Conservation (phyloP, 768 basidiomycete genomes). For the Collybia nuda region DNA sequence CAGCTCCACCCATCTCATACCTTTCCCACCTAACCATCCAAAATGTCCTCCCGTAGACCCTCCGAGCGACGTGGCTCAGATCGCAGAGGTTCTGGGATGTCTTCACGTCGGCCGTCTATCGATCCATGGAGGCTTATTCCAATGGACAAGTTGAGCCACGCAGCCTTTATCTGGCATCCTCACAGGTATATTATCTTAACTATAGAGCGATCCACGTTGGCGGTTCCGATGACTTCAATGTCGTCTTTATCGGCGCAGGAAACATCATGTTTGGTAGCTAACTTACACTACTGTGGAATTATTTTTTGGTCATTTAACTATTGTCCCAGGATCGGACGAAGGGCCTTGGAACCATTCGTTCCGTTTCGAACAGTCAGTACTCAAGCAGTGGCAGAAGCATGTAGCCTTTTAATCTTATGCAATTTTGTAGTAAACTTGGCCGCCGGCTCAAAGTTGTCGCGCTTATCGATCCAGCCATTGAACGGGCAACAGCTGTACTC, state of each 20-base stretch:
- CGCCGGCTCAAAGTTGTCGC: slow-evolving; percentile 94
- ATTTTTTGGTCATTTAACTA: background rate
- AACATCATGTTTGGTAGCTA: slow-evolving; percentile 94
- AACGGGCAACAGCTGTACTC: slow-evolving; percentile 78
- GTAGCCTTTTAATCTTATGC: slow-evolving; percentile 1
- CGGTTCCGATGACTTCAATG: slow-evolving; percentile 81
- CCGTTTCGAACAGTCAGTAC: slow-evolving; percentile 79
- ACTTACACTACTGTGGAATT: slow-evolving; percentile 3
- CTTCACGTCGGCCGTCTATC: slow-evolving; percentile 70
- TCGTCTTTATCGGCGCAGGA: slow-evolving; percentile 93
- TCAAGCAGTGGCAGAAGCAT: slow-evolving; percentile 6
- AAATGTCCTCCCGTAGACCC: slow-evolving; percentile 41
- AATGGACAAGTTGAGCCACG: slow-evolving; percentile 68
- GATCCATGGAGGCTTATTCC: slow-evolving; percentile 75
- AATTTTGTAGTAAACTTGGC: slow-evolving; percentile 76
- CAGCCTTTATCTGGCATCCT: slow-evolving; percentile 5
- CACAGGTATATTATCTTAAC: slow-evolving; percentile 13
- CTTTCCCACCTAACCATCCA: slow-evolving; percentile 10
- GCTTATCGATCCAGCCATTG: slow-evolving; percentile 86
- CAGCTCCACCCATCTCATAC: slow-evolving; percentile 11
- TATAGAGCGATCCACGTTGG: slow-evolving; percentile 47
- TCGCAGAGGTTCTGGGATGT: slow-evolving; percentile 35
- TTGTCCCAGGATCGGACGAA: slow-evolving; percentile 68
- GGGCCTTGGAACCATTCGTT: slow-evolving; percentile 94
- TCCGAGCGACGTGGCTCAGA: slow-evolving; percentile 52